Conservation (phyloP, 108 stramenopile genomes). For the Hondaea fermentalgiana region DNA sequence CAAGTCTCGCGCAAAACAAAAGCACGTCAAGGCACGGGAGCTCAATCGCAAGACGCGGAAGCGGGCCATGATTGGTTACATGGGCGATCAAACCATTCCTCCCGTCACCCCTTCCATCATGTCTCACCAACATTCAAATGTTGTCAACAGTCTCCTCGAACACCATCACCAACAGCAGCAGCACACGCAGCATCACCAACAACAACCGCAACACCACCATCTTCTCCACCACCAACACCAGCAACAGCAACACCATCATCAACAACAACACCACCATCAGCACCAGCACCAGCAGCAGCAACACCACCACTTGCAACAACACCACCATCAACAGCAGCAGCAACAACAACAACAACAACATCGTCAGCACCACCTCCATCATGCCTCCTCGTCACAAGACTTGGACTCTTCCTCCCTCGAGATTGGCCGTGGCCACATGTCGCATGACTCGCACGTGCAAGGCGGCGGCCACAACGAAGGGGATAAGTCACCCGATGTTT, state of each 20-base stretch:
- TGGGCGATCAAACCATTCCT: background rate
- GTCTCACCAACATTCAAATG: background rate
- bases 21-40: background rate
- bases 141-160: background rate
- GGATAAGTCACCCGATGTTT: background rate
- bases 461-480: background rate
- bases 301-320: background rate
- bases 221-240: background rate
- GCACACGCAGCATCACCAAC: background rate
- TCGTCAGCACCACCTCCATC: background rate
- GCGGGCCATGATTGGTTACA: background rate
- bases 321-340: background rate
- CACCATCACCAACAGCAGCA: background rate
- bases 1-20: slow-evolving; percentile 4
- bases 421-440: background rate
- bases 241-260: background rate
- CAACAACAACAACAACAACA: background rate
- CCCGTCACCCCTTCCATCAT: too few relatives aligned
- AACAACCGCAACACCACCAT: background rate
- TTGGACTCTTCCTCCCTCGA: background rate
- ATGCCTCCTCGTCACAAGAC: too few relatives aligned
- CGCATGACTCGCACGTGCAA: background rate
- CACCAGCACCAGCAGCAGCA: background rate
- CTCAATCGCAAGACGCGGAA: background rate
- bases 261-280: background rate